Conservation (phyloP, 192 early-diverging fungal genomes). For the Entomortierella chlamydospora region DNA sequence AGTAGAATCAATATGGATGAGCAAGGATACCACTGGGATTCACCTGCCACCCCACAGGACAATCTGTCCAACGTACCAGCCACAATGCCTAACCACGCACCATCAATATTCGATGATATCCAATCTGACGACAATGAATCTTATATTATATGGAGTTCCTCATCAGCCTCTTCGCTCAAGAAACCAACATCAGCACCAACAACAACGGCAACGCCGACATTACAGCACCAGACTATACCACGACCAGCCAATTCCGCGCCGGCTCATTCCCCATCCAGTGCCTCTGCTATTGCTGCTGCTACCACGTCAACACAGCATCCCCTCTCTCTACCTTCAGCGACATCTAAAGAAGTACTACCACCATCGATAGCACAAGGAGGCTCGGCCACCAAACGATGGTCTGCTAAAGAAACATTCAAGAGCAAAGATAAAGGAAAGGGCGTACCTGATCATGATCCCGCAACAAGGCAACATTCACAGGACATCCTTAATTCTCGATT, state of each 20-base stretch:
- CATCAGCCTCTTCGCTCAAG: neutral
- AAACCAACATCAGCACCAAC: neutral
- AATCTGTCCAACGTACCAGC: neutral
- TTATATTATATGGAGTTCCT: constrained; percentile 34
- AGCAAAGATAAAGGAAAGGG: constrained; percentile 2
- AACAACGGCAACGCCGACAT: neutral
- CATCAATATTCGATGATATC: constrained; percentile 35
- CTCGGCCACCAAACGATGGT: constrained; percentile 12
- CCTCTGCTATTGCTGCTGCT: neutral
- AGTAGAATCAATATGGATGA: constrained; percentile 1
- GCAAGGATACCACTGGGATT: constrained; percentile 4
- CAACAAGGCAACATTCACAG: neutral
- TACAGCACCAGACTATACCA: neutral
- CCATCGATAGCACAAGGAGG: constrained; percentile 5
- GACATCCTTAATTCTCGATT: neutral
- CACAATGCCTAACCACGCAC: constrained; percentile 2
- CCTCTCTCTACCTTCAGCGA: neutral
- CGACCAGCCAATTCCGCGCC: neutral
- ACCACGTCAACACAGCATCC: neutral
- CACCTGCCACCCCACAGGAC: neutral
- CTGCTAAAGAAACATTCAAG: constrained; percentile 10
- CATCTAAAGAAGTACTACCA: neutral
- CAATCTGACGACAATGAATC: constrained; percentile 41
- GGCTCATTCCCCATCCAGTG: neutral
- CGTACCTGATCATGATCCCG: neutral